Evolutionary conservation across 2,329 filamentous ascomycete species (phyloP).

Genomic region (Hymenoscyphus albidus): DNA sequence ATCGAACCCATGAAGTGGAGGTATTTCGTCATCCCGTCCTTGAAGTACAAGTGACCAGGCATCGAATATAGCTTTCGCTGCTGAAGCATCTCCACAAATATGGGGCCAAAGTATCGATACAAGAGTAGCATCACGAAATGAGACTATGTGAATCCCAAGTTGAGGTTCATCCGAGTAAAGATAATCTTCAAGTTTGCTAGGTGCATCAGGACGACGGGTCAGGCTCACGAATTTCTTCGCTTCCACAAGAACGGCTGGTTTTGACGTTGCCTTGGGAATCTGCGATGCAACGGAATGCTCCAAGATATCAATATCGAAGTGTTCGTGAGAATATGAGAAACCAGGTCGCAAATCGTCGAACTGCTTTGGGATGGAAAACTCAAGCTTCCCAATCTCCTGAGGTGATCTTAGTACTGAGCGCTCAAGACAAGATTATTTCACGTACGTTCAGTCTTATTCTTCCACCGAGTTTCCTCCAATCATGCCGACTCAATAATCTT

Average conservation of each 20-base stretch:
- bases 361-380: slow-evolving; percentile 39
- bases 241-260: slow-evolving; percentile 32
- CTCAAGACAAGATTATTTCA: slow-evolving; percentile 10
- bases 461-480: slow-evolving; percentile 45
- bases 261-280: slow-evolving; percentile 35
- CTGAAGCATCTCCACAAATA: slow-evolving; percentile 45
- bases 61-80: slow-evolving; percentile 39
- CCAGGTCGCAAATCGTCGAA: slow-evolving; percentile 39
- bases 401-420: not conserved
- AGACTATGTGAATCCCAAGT: slow-evolving; percentile 8
- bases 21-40: slow-evolving; percentile 41
- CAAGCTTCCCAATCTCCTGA: slow-evolving; percentile 30
- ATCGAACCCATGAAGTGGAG: slow-evolving; percentile 21
- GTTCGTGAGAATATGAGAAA: slow-evolving; percentile 39
- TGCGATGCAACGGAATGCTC: slow-evolving; percentile 40
- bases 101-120: slow-evolving; percentile 42
- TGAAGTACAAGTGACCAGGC: slow-evolving; percentile 45
- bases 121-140: not conserved
- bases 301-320: slow-evolving; percentile 36
- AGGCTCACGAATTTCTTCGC: slow-evolving; percentile 16
- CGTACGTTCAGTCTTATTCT: slow-evolving; percentile 40
- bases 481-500: slow-evolving; percentile 38
- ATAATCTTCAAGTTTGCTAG: slow-evolving; percentile 38
- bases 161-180: slow-evolving; percentile 41
- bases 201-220: slow-evolving; percentile 24